A percentile compares a stretch with the other conserved stretches of the same genome.
Evolutionary conservation across 2,329 filamentous ascomycete genomes (phyloP).

Genomic region (Stemphylium beticola): DNA sequence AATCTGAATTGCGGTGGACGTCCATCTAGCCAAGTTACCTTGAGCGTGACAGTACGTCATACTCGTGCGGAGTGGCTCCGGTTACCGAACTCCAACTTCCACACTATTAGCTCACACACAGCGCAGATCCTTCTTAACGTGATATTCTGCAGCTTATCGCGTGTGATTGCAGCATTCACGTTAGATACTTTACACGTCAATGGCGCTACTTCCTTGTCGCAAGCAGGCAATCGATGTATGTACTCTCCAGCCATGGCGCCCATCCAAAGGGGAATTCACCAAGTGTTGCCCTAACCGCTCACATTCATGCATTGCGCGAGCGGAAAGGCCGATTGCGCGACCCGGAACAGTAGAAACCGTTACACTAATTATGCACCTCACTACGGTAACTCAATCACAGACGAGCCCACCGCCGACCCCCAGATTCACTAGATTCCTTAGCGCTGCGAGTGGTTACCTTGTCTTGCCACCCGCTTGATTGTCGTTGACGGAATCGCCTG

Average conservation of each 20-base stretch:
- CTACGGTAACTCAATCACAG: not conserved
- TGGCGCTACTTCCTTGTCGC: not conserved
- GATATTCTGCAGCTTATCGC: not conserved
- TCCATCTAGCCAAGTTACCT: not conserved
- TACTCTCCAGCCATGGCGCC: not conserved
- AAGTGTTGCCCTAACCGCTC: not conserved
- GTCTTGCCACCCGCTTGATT: not conserved
- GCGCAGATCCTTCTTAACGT: not conserved
- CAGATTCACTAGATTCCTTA: not conserved
- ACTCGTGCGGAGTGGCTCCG: not conserved
- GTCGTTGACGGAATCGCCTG: not conserved
- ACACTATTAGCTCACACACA: not conserved
- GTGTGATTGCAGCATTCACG: not conserved
- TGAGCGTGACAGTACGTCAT: slow-evolving; percentile 16
- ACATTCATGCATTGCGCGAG: slow-evolving; percentile 15
- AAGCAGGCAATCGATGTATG: not conserved
- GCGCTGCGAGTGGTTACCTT: not conserved
- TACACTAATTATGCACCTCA: slow-evolving; percentile 4
- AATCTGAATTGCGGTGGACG: not conserved
- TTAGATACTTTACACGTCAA: not conserved
- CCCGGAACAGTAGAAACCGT: not conserved
- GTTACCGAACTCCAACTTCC: not conserved
- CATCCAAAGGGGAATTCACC: not conserved
- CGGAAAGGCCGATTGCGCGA: slow-evolving; percentile 18
- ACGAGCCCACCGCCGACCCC: too few species aligned